phyloP scores from a whole-genome alignment of 805 yeast genomes.

The Yamadazyma tumulicola region DNA sequence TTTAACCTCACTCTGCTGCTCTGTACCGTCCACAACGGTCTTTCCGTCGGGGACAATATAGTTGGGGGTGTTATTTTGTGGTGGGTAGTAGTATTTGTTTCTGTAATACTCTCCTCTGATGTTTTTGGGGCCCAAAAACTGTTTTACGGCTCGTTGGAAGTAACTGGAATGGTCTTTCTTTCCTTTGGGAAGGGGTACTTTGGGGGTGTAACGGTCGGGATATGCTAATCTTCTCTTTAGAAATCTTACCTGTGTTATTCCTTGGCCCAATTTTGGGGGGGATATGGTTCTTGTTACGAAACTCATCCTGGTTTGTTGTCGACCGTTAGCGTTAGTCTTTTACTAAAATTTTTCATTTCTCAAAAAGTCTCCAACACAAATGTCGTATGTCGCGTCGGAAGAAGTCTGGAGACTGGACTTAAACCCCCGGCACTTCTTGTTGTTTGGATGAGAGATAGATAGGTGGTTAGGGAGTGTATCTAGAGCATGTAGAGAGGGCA shows the following conservation, averaged over 20 bases:
- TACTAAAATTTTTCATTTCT: no score
- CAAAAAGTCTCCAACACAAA: no score
- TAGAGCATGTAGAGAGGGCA: neutral
- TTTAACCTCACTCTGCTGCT: slow-evolving; percentile 3
- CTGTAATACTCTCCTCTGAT: slow-evolving; percentile 75
- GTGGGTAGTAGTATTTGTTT: slow-evolving; percentile 71
- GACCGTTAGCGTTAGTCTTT: no score
- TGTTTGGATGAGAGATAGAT: no score
- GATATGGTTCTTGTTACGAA: no score
- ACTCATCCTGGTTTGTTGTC: no score
- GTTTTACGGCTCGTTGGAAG: slow-evolving; percentile 60
- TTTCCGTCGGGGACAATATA: slow-evolving; percentile 61
- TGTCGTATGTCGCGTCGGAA: no score
- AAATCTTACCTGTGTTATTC: slow-evolving; percentile 6
- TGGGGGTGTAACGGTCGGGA: slow-evolving; percentile 29
- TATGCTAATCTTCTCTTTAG: slow-evolving; percentile 27
- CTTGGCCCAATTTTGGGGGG: neutral
- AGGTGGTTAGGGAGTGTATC: neutral
- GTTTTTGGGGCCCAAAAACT: slow-evolving; percentile 80
- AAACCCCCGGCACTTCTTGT: no score
- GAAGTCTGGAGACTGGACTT: no score
- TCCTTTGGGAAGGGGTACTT: slow-evolving; percentile 26
- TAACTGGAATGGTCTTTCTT: slow-evolving; percentile 47
- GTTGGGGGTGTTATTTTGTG: slow-evolving; percentile 66
- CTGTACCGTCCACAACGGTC: slow-evolving; percentile 16